phyloP scores from a whole-genome alignment of 2,329 filamentous ascomycete genomes.

The Penicillium sp. region DNA sequence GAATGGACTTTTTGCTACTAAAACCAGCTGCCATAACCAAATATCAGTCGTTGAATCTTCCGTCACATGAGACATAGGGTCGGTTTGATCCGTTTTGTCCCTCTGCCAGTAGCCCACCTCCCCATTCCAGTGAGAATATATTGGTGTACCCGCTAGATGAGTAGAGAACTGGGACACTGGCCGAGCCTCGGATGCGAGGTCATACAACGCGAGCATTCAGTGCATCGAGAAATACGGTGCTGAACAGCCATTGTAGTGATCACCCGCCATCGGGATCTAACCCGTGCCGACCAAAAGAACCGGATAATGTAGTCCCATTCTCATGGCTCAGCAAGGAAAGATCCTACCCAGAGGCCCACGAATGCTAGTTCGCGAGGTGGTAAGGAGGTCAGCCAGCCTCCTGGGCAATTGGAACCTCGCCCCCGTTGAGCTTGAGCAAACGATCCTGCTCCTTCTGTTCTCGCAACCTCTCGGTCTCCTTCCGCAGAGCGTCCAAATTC shows the following conservation, averaged over 20 bases:
- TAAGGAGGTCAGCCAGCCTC: conserved; percentile 26
- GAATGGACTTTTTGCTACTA: conserved; percentile 29
- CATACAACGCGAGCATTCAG: conserved; percentile 12
- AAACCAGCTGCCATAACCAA: conserved; percentile 27
- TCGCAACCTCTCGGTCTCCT: conserved; percentile 73
- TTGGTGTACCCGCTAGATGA: too few species aligned
- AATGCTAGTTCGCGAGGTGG: conserved; percentile 19
- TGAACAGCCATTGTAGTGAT: conserved; percentile 18
- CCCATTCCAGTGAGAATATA: background rate
- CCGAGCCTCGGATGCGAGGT: conserved; percentile 23
- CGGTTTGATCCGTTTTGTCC: conserved; percentile 20
- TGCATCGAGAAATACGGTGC: conserved; percentile 3
- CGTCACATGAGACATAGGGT: conserved; percentile 26
- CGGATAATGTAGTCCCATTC: conserved; percentile 6
- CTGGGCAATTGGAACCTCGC: conserved; percentile 21
- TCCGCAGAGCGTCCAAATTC: conserved; percentile 76
- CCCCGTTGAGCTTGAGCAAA: conserved; percentile 38
- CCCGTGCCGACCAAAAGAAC: conserved; percentile 14
- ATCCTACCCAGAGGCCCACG: conserved; percentile 25
- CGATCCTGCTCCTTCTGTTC: conserved; percentile 72
- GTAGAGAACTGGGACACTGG: too few species aligned
- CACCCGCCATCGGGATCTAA: conserved; percentile 25
- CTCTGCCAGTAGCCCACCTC: conserved; percentile 15
- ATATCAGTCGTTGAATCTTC: conserved; percentile 27
- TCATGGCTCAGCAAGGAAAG: conserved; percentile 9